phyloP scores from a whole-genome alignment of 2,329 filamentous ascomycete species.

The Colletotrichum spaethianum region DNA sequence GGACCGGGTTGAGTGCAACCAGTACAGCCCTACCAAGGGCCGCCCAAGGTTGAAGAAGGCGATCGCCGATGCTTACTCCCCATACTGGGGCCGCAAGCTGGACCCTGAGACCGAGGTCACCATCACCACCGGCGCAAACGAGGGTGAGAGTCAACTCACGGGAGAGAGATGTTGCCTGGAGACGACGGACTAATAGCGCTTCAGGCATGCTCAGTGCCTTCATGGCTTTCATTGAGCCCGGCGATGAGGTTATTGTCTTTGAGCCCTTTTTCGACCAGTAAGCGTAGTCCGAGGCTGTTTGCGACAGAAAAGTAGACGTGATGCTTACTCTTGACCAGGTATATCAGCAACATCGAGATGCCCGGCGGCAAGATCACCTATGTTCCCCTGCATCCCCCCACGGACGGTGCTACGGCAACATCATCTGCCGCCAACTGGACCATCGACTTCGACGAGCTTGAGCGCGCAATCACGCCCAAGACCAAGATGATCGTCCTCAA shows the following conservation, averaged over 20 bases:
- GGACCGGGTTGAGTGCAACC: conserved; percentile 95
- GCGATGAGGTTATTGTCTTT: conserved; percentile 97
- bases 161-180: neutral
- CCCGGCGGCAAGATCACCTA: conserved; percentile 95
- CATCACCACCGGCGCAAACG: conserved; percentile 92
- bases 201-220: conserved; percentile 93
- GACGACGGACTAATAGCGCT: conserved; percentile 3
- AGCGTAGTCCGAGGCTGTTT: conserved; percentile 43
- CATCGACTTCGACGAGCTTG: conserved; percentile 86
- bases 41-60: conserved; percentile 93
- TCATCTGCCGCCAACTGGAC: conserved; percentile 91
- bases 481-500: conserved; percentile 98
- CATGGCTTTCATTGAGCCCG: conserved; percentile 95
- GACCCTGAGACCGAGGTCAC: conserved; percentile 94
- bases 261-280: conserved; percentile 99
- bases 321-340: conserved; percentile 59
- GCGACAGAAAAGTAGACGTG: neutral
- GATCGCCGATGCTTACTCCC: conserved; percentile 91
- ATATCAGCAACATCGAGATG: conserved; percentile 99
- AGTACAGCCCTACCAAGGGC: conserved; percentile 97
- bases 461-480: conserved; percentile 83
- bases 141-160: conserved; percentile 61
- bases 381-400: conserved; percentile 92
- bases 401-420: conserved; percentile 82
- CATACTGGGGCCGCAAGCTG: conserved; percentile 85